Evolutionary conservation across 257 asterid species (phyloP).

Genomic region (Thymus quinquecostatus): DNA sequence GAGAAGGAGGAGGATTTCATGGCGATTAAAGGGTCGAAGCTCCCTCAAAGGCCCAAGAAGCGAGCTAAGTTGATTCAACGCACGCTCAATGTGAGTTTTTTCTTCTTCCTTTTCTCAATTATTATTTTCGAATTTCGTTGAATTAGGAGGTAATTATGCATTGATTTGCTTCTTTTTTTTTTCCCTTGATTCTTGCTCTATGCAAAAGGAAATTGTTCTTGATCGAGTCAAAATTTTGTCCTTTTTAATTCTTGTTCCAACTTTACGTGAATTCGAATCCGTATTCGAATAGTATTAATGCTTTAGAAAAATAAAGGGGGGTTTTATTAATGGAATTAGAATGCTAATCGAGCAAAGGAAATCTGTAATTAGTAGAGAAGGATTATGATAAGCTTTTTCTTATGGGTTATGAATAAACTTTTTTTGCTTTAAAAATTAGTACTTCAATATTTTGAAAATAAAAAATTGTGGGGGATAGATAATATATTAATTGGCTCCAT

Average conservation of each 20-base stretch:
- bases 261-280: background rate
- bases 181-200: slow-evolving; percentile 13
- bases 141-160: background rate
- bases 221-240: background rate
- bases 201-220: background rate
- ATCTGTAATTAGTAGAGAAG: slow-evolving; percentile 17
- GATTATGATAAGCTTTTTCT: slow-evolving; percentile 2
- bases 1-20: slow-evolving; percentile 95
- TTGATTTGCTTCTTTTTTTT: background rate
- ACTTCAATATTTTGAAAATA: no score
- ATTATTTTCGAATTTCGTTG: background rate
- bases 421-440: no score
- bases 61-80: slow-evolving; percentile 86
- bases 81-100: slow-evolving; percentile 78
- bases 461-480: slow-evolving; percentile 5
- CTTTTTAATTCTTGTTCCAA: background rate
- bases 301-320: background rate
- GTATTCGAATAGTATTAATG: background rate
- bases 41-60: slow-evolving; percentile 95
- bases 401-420: background rate
- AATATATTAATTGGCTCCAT: slow-evolving; percentile 24
- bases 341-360: slow-evolving; percentile 14
- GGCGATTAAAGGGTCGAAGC: slow-evolving; percentile 90
- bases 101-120: background rate
- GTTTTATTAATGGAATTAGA: background rate